Conservation (phyloP, 257 asterid species). For the Solanum ossicruentum region DNA sequence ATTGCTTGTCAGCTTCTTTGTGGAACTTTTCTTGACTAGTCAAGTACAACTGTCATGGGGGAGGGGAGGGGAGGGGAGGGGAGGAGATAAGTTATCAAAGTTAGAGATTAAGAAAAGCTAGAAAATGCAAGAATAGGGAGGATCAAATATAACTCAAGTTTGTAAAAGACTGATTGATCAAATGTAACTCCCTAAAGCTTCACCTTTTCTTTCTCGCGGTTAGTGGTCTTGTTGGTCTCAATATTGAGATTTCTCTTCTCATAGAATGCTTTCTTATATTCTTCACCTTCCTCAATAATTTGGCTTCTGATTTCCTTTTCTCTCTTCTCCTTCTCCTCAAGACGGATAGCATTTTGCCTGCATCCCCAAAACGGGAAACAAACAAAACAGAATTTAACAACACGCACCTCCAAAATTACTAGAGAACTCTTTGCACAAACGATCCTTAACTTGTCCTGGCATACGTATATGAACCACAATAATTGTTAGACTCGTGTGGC, state of each 20-base stretch:
- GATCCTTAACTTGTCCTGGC: not conserved
- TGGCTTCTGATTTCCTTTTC: constrained; percentile 74
- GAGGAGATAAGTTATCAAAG: not conserved
- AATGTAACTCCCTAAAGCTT: not conserved
- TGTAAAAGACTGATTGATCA: not conserved
- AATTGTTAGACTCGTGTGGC: not conserved
- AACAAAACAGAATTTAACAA: not conserved
- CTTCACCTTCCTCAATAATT: constrained; percentile 83
- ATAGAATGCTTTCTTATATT: constrained; percentile 54
- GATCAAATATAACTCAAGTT: not conserved
- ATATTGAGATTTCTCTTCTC: constrained; percentile 64
- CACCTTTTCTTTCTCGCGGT: constrained; percentile 85
- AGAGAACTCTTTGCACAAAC: not conserved
- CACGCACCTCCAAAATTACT: not conserved
- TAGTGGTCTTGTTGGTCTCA: constrained; percentile 59
- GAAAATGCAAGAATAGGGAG: not conserved
- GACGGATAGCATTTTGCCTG: constrained; percentile 80
- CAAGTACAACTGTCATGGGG: constrained; percentile 30
- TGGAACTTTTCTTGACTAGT: constrained; percentile 77
- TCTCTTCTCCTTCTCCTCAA: constrained; percentile 91
- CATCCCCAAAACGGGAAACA: constrained; percentile 4
- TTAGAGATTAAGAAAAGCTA: not conserved
- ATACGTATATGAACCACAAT: not conserved
- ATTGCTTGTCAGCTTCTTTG: constrained; percentile 88
- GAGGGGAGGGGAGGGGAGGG: not conserved